Base-by-base conservation (phyloP, 2,329 filamentous ascomycete genomes). In the Fusarium subglutinans region DNA sequence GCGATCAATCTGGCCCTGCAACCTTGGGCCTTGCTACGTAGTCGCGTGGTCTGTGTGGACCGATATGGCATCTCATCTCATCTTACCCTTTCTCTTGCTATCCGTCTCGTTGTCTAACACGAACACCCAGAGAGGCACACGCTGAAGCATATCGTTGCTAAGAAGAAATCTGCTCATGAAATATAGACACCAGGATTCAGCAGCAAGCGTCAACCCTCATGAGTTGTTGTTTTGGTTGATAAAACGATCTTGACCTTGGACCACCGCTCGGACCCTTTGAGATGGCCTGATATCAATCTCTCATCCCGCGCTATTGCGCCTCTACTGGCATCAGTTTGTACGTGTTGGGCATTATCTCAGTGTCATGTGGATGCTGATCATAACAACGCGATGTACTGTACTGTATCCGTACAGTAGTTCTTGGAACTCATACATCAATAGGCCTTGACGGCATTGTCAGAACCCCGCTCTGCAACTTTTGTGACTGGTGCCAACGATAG, bases 311-410 rank as follows among this genome's bases (percentile, higher is more conserved):
- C 55, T 58, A 58, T 73, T 60, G 45, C 57, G 58, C 60, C 40
- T 67, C 50, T 62, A 50, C 40, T 38, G 38, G 26, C 38, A 69
- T 51, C 38, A 44, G 22, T 38, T 62, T 69, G 58, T 63, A 62
- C 66, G 55, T 73, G 65, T 60, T 61, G 37, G 50, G 70, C 73
- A 77, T 74, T 56, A 72, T 45, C 50, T 50, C 45, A 33, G 60
- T 59, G 59, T 77, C 75, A 77, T 77, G 75, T 76, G 75, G 74
- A 64, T 54, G 58, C 55, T 72, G 65, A 72, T 72, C 73, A 69
- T 47, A 50, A 62, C 60, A 66, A 50, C 38, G 33, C 38, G 40
- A 56, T 26, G 17, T 43, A 28, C 20, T 48, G 45, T 51, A 51
- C 48, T 20, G n/a, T 30, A 30, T 30, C 30, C 30, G 30, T 24